A percentile compares a stretch with the other conserved stretches of the same genome.
Conservation (phyloP, 139 green algal genomes). For the Volvox reticuliferus region DNA sequence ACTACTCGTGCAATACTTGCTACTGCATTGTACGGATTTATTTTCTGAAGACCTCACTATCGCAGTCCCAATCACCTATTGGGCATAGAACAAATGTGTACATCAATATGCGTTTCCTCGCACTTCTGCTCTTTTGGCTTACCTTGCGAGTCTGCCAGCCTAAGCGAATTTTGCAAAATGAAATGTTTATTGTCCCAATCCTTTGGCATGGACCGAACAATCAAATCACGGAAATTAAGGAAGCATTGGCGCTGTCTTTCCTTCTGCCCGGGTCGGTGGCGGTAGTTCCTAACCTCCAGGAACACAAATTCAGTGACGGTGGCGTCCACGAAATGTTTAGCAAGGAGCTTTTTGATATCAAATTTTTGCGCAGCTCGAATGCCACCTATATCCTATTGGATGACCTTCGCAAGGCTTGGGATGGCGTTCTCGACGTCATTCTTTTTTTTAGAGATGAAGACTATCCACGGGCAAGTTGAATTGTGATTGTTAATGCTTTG, state of each 20-base stretch:
- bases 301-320: slow-evolving; percentile 23
- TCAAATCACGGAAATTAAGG: slow-evolving; percentile 32
- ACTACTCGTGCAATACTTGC: too few relatives aligned
- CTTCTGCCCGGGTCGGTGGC: neutral
- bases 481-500: neutral
- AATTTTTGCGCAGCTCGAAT: neutral
- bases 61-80: too few relatives aligned
- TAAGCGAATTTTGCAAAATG: neutral
- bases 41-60: too few relatives aligned
- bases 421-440: neutral
- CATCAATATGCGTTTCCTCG: too few relatives aligned
- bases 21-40: too few relatives aligned
- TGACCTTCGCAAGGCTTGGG: slow-evolving; percentile 7
- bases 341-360: slow-evolving; percentile 2
- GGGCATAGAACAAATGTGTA: too few relatives aligned
- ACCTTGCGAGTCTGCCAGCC: neutral
- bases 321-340: neutral
- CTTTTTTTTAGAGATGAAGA: slow-evolving; percentile 3
- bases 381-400: neutral
- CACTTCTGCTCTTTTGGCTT: neutral
- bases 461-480: neutral
- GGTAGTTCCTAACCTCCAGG: neutral
- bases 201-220: slow-evolving; percentile 29
- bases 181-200: neutral
- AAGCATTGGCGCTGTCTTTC: neutral